Evolutionary conservation across 2,329 filamentous ascomycete genomes (phyloP).

Genomic region (Penicillium janthinellum): DNA sequence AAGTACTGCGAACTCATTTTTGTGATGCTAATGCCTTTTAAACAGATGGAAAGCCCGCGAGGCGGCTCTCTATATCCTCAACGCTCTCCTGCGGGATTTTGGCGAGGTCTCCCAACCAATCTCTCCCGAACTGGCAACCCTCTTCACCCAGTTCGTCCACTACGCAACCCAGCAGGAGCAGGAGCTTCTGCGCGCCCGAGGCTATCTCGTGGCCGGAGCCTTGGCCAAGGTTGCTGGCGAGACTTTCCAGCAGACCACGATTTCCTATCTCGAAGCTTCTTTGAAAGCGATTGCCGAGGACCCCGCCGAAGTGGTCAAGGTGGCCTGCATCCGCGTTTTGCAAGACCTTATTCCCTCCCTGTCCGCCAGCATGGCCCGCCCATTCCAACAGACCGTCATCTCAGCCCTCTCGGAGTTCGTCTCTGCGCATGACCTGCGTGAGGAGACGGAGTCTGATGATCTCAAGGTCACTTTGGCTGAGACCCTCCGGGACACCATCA

Average conservation of each 20-base stretch:
- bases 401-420: conserved; percentile 71
- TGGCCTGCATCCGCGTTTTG: conserved; percentile 84
- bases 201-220: conserved; percentile 81
- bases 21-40: conserved; percentile 14
- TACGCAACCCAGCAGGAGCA: conserved; percentile 72
- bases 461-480: conserved; percentile 88
- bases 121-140: conserved; percentile 67
- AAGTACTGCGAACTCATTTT: neutral
- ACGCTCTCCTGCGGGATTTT: conserved; percentile 81
- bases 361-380: conserved; percentile 52
- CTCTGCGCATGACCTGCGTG: conserved; percentile 74
- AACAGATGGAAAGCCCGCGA: conserved; percentile 70
- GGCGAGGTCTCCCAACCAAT: conserved; percentile 74
- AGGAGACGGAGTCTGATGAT: conserved; percentile 87
- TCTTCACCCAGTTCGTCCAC: conserved; percentile 78
- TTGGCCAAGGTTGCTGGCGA: conserved; percentile 69
- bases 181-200: conserved; percentile 79
- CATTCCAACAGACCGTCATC: conserved; percentile 63
- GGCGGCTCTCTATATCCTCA: conserved; percentile 80
- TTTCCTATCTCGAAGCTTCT: conserved; percentile 56
- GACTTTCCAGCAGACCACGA: conserved; percentile 48
- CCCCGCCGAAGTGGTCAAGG: conserved; percentile 83
- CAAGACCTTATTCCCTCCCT: conserved; percentile 66
- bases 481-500: conserved; percentile 78
- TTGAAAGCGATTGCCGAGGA: conserved; percentile 76